These are phyloP conservation scores for Ascochyta koolunga DNA, from an alignment of 2,329 filamentous ascomycete genomes.

Conservation along the genomic window DNA sequence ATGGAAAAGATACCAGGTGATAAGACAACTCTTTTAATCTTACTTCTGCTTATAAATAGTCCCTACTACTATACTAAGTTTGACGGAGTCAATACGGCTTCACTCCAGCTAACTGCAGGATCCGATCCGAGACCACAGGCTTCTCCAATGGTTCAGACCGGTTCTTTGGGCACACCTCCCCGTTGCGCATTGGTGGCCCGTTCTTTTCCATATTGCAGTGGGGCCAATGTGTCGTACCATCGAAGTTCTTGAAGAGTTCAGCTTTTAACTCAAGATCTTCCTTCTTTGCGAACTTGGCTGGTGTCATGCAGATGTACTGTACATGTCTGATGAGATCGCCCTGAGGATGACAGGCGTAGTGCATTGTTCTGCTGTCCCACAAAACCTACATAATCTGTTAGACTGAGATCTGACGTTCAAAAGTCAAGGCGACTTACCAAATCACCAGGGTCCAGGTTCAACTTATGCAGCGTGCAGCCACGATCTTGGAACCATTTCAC, in stretches of 20 bases:
- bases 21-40: too few species aligned
- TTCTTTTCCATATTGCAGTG: conserved; percentile 29
- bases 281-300: conserved; percentile 19
- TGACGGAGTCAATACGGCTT: too few species aligned
- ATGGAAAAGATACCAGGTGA: too few species aligned
- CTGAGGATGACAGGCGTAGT: conserved; percentile 41
- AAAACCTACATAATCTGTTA: conserved; percentile 36
- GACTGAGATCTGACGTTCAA: not conserved
- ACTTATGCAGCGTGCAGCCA: conserved; percentile 50
- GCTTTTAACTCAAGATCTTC: conserved; percentile 28
- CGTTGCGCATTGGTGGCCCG: conserved; percentile 16
- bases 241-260: conserved; percentile 21
- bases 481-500: conserved; percentile 52
- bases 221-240: conserved; percentile 33
- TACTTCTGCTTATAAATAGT: too few species aligned
- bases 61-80: too few species aligned
- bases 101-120: conserved; percentile 24
- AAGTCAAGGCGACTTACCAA: conserved; percentile 26
- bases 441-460: conserved; percentile 52
- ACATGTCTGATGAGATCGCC: conserved; percentile 24
- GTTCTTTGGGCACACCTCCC: conserved; percentile 18
- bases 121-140: conserved; percentile 20
- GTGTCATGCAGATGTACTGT: conserved; percentile 33
- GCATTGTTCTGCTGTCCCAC: conserved; percentile 56
- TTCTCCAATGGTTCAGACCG: conserved; percentile 27